Percentiles rank a stretch among this genome's conserved stretches.
These are phyloP conservation scores for Ophiosphaerella korrae DNA, from an alignment of 2,329 filamentous ascomycete genomes.

Conservation along the genomic window DNA sequence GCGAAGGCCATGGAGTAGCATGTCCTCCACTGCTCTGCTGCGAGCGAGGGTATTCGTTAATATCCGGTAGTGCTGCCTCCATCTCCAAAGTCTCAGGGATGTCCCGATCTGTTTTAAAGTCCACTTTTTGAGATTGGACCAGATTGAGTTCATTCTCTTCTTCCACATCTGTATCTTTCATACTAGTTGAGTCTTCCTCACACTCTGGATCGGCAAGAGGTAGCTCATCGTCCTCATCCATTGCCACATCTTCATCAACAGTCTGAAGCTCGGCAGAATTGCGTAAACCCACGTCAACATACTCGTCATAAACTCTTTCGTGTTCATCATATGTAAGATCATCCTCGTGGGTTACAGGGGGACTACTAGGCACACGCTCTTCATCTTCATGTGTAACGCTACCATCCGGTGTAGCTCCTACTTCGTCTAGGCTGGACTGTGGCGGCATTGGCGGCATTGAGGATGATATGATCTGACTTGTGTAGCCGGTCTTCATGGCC, in stretches of 20 bases:
- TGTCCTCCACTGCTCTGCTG: background rate
- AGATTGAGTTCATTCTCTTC: conserved; percentile 11
- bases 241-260: conserved; percentile 21
- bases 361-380: conserved; percentile 45
- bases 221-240: conserved; percentile 28
- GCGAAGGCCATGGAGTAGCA: conserved; percentile 7
- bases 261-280: conserved; percentile 6
- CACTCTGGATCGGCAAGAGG: conserved; percentile 23
- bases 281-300: conserved; percentile 23
- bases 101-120: conserved; percentile 19
- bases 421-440: conserved; percentile 19
- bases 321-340: conserved; percentile 30
- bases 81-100: conserved; percentile 31
- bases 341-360: conserved; percentile 32
- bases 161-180: conserved; percentile 2
- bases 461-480: conserved; percentile 38
- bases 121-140: conserved; percentile 12
- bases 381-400: conserved; percentile 21
- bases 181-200: conserved; percentile 8
- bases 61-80: conserved; percentile 3
- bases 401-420: conserved; percentile 11
- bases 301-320: conserved; percentile 12
- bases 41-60: conserved; percentile 1
- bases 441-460: conserved; percentile 40
- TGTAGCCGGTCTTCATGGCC: conserved; percentile 32